These are phyloP conservation scores for Wickerhamomyces silvicola DNA, from an alignment of 805 yeast species.

Conservation along the genomic window DNA sequence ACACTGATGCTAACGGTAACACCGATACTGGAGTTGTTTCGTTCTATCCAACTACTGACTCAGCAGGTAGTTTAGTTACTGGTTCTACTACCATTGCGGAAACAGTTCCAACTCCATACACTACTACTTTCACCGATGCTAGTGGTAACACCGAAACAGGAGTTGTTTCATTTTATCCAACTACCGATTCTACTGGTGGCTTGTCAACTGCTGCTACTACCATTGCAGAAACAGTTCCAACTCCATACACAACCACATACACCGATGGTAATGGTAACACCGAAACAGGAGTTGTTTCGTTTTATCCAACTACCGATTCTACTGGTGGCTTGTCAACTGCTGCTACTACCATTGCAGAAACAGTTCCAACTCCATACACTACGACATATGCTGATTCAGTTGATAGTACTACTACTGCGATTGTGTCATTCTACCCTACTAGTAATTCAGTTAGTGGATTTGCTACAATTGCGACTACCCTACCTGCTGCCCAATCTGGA, in stretches of 20 bases:
- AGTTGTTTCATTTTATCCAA: constrained; percentile 4
- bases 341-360: constrained; percentile 1
- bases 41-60: neutral
- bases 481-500: neutral
- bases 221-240: constrained; percentile 4
- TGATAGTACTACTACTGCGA: constrained; percentile 1
- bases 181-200: constrained; percentile 1
- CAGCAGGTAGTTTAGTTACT: constrained; percentile 4
- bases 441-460: neutral
- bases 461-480: neutral
- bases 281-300: constrained; percentile 20
- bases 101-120: constrained; percentile 17
- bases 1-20: constrained; percentile 4
- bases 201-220: constrained; percentile 9
- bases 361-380: constrained; percentile 1
- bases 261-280: constrained; percentile 20
- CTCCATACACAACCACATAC: constrained; percentile 23
- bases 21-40: constrained; percentile 13
- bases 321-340: neutral
- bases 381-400: neutral
- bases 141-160: constrained; percentile 18
- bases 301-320: constrained; percentile 17
- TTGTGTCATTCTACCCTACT: constrained; percentile 19
- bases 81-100: constrained; percentile 16
- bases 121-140: constrained; percentile 13